phyloP scores from a whole-genome alignment of 2,329 filamentous ascomycete species.

The Coniochaeta sp. region DNA sequence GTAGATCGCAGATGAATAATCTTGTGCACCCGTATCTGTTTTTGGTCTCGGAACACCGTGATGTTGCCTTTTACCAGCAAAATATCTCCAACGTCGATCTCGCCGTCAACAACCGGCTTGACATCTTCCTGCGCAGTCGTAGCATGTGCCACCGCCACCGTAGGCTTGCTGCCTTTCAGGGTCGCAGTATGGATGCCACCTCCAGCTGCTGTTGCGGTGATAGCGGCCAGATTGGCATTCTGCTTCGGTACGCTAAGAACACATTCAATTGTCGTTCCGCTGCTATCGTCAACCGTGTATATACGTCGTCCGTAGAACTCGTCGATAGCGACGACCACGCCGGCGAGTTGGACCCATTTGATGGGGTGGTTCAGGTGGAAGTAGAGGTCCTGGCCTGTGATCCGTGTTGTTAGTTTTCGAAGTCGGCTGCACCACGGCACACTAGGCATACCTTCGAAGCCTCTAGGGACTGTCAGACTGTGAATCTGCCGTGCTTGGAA shows the following conservation, averaged over 20 bases:
- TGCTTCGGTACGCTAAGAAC: slow-evolving; percentile 16
- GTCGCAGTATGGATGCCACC: background rate
- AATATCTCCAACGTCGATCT: slow-evolving; percentile 44
- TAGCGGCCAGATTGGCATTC: background rate
- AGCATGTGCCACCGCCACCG: background rate
- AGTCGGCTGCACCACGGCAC: background rate
- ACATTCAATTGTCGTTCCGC: slow-evolving; percentile 50
- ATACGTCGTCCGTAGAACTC: slow-evolving; percentile 38
- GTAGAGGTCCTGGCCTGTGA: slow-evolving; percentile 45
- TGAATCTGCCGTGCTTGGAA: slow-evolving; percentile 44
- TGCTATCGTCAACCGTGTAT: slow-evolving; percentile 60
- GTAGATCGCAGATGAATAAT: slow-evolving; percentile 42
- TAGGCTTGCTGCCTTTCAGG: background rate
- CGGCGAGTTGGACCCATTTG: slow-evolving; percentile 65
- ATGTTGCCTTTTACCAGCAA: slow-evolving; percentile 51
- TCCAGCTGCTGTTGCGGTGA: background rate
- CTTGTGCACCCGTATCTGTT: slow-evolving; percentile 46
- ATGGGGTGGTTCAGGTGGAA: slow-evolving; percentile 71
- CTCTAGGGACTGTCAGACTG: slow-evolving; percentile 35
- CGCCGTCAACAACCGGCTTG: slow-evolving; percentile 12
- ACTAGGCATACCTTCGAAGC: slow-evolving; percentile 40
- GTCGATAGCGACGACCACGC: slow-evolving; percentile 59
- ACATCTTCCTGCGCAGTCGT: background rate
- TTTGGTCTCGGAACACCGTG: slow-evolving; percentile 36
- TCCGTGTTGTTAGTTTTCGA: background rate